Conservation (phyloP, 176 grass and related monocot genomes). For the Rhynchospora tenuis region DNA sequence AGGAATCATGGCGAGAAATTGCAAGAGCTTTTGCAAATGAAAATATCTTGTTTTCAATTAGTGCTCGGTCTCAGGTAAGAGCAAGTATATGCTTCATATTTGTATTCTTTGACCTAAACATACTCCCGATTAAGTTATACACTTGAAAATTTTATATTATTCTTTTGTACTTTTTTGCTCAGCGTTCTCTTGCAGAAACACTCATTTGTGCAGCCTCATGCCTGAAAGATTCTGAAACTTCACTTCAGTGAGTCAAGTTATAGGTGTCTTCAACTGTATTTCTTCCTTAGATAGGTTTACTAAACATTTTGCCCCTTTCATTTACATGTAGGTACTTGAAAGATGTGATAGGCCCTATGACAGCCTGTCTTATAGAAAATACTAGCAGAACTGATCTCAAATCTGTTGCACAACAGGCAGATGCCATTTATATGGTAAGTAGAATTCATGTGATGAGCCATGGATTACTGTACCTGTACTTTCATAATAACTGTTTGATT, state of each 20-base stretch:
- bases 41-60: conserved; percentile 73
- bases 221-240: conserved; percentile 83
- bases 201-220: conserved; percentile 83
- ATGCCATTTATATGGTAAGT: conserved; percentile 83
- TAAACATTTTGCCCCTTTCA: conserved; percentile 20
- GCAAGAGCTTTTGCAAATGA: conserved; percentile 93
- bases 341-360: conserved; percentile 92
- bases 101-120: conserved; percentile 6
- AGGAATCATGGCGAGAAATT: conserved; percentile 94
- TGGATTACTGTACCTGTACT: not conserved
- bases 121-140: conserved; percentile 12
- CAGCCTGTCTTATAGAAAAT: conserved; percentile 72
- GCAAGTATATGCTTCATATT: not conserved
- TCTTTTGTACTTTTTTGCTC: conserved; percentile 28
- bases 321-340: conserved; percentile 61
- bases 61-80: conserved; percentile 74
- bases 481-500: not conserved
- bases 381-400: conserved; percentile 74
- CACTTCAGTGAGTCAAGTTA: conserved; percentile 67
- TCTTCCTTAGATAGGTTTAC: not conserved
- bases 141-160: conserved; percentile 16
- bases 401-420: conserved; percentile 84
- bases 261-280: conserved; percentile 22
- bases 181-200: conserved; percentile 97
- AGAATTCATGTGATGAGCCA: not conserved